phyloP scores from a whole-genome alignment of 768 basidiomycete genomes.

The Neoboletus magnificus region DNA sequence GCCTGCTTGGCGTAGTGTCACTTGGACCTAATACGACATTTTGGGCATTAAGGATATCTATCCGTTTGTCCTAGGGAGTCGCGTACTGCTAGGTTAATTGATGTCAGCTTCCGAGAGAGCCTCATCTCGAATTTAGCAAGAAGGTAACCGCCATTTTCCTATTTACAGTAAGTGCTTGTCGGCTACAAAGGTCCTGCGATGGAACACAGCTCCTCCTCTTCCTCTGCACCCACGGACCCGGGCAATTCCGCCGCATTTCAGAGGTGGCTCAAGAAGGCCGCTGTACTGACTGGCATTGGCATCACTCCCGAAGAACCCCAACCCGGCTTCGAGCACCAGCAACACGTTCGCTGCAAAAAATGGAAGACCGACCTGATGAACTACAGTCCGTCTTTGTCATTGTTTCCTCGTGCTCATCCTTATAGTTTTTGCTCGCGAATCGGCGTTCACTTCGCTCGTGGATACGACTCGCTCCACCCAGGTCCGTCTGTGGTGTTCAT shows the following conservation, averaged over 20 bases:
- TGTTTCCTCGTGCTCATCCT: constrained; percentile 8
- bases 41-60: background rate
- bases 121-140: too few species aligned
- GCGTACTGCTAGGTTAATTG: too few species aligned
- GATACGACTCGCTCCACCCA: constrained; percentile 27
- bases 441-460: constrained; percentile 5
- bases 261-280: constrained; percentile 49
- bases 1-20: background rate
- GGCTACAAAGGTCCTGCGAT: constrained; percentile 15
- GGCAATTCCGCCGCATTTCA: constrained; percentile 37
- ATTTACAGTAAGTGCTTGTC: background rate
- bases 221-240: constrained; percentile 19
- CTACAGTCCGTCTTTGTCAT: constrained; percentile 51
- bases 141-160: constrained; percentile 1
- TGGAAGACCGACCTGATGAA: constrained; percentile 66
- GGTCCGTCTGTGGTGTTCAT: constrained; percentile 89
- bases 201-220: constrained; percentile 24
- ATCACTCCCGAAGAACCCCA: constrained; percentile 42
- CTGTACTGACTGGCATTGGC: constrained; percentile 50
- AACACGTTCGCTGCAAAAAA: constrained; percentile 57
- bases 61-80: too few species aligned
- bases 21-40: background rate
- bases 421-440: constrained; percentile 4
- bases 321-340: constrained; percentile 33
- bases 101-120: too few species aligned